Percentiles rank a stretch among this genome's conserved stretches.
These are phyloP conservation scores for Penicillium parvum DNA, from an alignment of 495 filamentous ascomycete species.

Conservation along the genomic window DNA sequence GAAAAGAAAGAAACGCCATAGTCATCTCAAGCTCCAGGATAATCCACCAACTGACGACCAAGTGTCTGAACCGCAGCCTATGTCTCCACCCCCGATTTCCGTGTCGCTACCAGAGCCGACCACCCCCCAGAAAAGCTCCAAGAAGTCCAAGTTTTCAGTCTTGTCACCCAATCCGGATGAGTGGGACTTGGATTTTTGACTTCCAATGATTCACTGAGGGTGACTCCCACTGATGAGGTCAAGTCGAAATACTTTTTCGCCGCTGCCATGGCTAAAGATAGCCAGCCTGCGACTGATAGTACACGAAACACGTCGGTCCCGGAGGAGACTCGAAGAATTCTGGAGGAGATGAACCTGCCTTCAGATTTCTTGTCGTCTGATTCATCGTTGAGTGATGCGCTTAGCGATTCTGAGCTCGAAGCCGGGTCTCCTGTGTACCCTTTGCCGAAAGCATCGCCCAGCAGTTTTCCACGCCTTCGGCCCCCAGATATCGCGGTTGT, in stretches of 20 bases:
- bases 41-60: background rate
- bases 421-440: constrained; percentile 4
- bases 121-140: background rate
- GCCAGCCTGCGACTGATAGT: background rate
- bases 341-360: constrained; percentile 13
- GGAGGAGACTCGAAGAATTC: constrained; percentile 9
- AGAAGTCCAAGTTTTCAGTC: background rate
- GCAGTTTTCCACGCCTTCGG: background rate
- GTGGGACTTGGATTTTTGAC: constrained; percentile 38
- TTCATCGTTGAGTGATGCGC: constrained; percentile 31
- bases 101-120: background rate
- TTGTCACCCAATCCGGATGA: constrained; percentile 14
- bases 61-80: background rate
- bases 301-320: constrained; percentile 7
- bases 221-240: constrained; percentile 40
- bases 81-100: background rate
- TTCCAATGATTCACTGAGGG: constrained; percentile 37
- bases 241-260: constrained; percentile 37
- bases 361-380: constrained; percentile 28
- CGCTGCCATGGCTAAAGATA: background rate
- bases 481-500: background rate
- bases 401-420: constrained; percentile 22
- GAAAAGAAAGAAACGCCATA: background rate
- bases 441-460: background rate
- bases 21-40: background rate